These are phyloP conservation scores for Calonectria crousiana DNA, from an alignment of 2,329 filamentous ascomycete genomes.

Conservation along the genomic window DNA sequence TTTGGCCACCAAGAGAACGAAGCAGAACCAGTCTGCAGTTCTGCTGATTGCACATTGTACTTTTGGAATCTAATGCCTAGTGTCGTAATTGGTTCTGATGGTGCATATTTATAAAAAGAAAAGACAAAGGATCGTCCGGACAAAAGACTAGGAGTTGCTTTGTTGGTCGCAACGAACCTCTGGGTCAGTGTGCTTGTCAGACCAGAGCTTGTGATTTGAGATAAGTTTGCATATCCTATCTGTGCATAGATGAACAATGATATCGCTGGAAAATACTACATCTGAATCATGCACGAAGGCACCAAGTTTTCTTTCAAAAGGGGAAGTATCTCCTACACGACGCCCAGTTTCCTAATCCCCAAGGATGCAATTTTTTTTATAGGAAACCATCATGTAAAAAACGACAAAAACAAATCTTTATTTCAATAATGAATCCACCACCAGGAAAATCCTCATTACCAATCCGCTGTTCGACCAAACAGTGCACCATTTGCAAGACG, in stretches of 20 bases:
- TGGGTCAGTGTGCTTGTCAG: background rate
- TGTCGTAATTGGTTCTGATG: background rate
- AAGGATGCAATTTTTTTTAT: background rate
- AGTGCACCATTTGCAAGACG: conserved; percentile 18
- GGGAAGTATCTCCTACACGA: background rate
- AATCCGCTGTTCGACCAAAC: background rate
- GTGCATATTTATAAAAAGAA: background rate
- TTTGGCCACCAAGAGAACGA: background rate
- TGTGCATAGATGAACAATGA: background rate
- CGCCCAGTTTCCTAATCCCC: background rate
- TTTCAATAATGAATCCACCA: background rate
- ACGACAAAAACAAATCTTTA: background rate
- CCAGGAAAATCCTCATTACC: background rate
- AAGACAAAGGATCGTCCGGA: background rate
- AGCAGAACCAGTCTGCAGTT: conserved; percentile 6
- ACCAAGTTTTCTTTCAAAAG: background rate
- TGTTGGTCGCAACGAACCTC: background rate
- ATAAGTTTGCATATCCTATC: background rate
- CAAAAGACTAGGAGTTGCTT: background rate
- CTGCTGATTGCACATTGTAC: background rate
- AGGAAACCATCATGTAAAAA: background rate
- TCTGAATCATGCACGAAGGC: background rate
- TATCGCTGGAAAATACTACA: background rate
- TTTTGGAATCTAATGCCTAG: background rate
- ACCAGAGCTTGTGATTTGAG: background rate